Base-by-base conservation (phyloP, 2,329 filamentous ascomycete species). In the Hypoxylon sp. region DNA sequence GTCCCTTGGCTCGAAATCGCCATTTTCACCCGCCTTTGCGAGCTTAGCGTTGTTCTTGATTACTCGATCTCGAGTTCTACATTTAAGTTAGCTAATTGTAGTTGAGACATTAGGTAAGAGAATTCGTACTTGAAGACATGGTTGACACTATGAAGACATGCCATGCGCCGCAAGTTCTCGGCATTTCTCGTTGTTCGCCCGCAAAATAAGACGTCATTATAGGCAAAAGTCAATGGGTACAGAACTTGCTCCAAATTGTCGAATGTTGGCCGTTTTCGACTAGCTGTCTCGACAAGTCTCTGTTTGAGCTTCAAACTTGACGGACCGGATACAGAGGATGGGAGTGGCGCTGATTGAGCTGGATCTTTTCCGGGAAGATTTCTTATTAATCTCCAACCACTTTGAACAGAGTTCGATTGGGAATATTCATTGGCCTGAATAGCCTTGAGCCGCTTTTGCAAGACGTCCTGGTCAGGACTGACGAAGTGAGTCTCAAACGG, bases 41-140 rank as follows among this genome's bases (percentile, higher is more conserved):
- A 97, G 81, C 70, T 90, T 93, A 59, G 92, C 88, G 76, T 94
- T 98, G 81, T 98, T 97, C 80, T 97, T 98, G 67, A 98, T 87
- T 0, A 98, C 92, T 30, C 90, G 89, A 76, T 98, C 95, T 71
- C 96, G 90, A 1, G 95, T 98, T 79, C 88, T 90, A 55, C 1
- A 19, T 1, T 25, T 23, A 25, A 3, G 1, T 57, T 41, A 72
- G 68, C 76, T 60, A 78, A 72, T 13, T 17, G 25, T 14, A n/a
- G n/a, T 13, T 32, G 17, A 11, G 41, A 19, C 30, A 7, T 28
- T 17, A 23, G 10, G 28, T 19, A 6, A 2, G 21, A 23, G 6
- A 13, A 1, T 76, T 11, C 38, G n/a, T 78, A 90, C 88, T 97
- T 98, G 80, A 97, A 90, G 43, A 98, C 85, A 77, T 98, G 96